Evolutionary conservation across 768 basidiomycete species (phyloP), one percentile per base, ranked within the genome.

Genomic region (Tylopilus subfusipes): DNA sequence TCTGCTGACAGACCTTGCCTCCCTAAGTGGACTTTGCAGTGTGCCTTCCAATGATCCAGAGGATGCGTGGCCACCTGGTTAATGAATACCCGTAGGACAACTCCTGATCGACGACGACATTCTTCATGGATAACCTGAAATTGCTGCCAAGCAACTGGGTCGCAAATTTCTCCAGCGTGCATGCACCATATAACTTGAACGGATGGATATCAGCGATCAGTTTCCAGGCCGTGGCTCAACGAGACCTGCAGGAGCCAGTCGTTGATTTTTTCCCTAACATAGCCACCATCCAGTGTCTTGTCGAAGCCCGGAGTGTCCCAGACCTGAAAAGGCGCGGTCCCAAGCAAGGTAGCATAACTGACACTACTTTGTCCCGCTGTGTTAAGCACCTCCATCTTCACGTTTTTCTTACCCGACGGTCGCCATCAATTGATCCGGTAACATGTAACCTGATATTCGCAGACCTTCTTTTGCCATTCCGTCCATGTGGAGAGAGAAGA

Each of bases 371-470:
- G 7, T 4, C 4, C 2, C 27, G 36, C 1, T 1, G 21, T 14
- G 10, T 0, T 12, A n/a, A n/a, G 7, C 12, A 64, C 51, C 16
- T 64, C 25, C 10, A 0, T n/a, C 45, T 58, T 62, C 13, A 61
- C 0, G 1, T 14, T 5, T 10, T 10, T 19, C 53, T 48, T 25
- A 64, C 27, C 11, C 44, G 42, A 3, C 16, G 39, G n/a, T 60
- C 29, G 3, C 24, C 18, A 5, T 55, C 36, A 3, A 64, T n/a
- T 10, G 53, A 48, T 42, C 31, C 49, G 9, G 7, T 31, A 33
- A 64, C 33, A 10, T 58, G 54, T 18, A 55, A 16, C 11, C 2
- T 18, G 30, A 64, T 64, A 19, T 64, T 59, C 4, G 29, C 33
- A 5, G 53, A 34, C 0, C 33, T 11, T 22, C 42, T 0, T 5